phyloP scores from a whole-genome alignment of 306 rosid genomes.

The Dryas drummondii region DNA sequence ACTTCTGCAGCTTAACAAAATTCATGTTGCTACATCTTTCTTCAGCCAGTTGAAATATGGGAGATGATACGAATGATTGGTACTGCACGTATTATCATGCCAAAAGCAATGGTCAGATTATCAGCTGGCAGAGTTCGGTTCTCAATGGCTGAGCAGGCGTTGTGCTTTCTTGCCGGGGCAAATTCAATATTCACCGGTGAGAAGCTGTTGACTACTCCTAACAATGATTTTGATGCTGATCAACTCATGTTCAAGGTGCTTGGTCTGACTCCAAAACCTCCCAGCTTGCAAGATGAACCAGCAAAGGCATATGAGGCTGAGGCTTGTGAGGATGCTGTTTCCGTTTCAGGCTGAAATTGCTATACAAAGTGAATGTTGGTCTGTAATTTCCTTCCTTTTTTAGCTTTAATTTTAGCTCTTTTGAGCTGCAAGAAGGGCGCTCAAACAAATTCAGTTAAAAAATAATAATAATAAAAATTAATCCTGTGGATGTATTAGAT shows the following conservation, averaged over 20 bases:
- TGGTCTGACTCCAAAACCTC: slow-evolving; percentile 50
- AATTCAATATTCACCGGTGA: slow-evolving; percentile 97
- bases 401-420: too few species aligned
- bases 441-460: too few species aligned
- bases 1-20: slow-evolving; percentile 6
- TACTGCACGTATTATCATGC: slow-evolving; percentile 87
- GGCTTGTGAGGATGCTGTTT: slow-evolving; percentile 39
- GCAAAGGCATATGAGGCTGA: slow-evolving; percentile 22
- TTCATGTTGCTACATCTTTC: slow-evolving; percentile 11
- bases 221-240: slow-evolving; percentile 92
- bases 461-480: too few species aligned
- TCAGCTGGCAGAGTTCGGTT: slow-evolving; percentile 94
- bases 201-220: slow-evolving; percentile 88
- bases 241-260: slow-evolving; percentile 62
- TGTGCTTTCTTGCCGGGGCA: slow-evolving; percentile 95
- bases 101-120: slow-evolving; percentile 90
- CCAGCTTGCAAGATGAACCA: slow-evolving; percentile 32
- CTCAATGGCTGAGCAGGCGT: slow-evolving; percentile 92
- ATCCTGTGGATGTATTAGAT: too few species aligned
- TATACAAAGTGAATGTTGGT: background rate
- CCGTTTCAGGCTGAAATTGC: slow-evolving; percentile 28
- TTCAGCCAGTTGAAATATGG: slow-evolving; percentile 98
- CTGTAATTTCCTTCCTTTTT: background rate
- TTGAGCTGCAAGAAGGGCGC: too few species aligned
- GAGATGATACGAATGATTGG: slow-evolving; percentile 98